These are phyloP conservation scores for Pseudoscleropodium purum DNA, from an alignment of 225 moss, liverwort and hornwort species.

Conservation along the genomic window DNA sequence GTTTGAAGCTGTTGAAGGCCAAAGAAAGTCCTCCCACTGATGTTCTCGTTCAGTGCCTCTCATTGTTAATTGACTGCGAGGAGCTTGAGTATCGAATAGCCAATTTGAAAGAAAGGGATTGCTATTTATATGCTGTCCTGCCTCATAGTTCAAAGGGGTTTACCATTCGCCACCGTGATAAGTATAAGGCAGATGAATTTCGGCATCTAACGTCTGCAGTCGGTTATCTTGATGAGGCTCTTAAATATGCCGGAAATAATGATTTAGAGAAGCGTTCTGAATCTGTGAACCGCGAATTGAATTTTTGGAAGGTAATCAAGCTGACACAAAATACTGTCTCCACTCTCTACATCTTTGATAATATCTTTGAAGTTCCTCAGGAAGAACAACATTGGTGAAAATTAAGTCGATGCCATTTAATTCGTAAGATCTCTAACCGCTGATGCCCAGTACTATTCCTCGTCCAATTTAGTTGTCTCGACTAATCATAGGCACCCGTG, in stretches of 20 bases:
- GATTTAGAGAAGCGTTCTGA: background rate
- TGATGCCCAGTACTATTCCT: background rate
- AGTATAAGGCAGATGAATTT: background rate
- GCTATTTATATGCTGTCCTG: no score
- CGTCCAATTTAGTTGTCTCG: background rate
- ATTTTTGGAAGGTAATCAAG: background rate
- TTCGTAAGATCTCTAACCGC: background rate
- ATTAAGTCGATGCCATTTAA: background rate
- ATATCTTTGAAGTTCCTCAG: background rate
- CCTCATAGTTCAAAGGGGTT: background rate
- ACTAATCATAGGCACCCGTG: background rate
- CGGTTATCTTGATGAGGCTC: background rate
- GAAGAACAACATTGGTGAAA: background rate
- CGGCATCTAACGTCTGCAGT: background rate
- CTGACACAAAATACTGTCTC: background rate
- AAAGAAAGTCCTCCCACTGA: background rate
- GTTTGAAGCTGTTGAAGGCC: background rate
- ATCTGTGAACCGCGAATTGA: fast-evolving
- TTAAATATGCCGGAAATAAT: background rate
- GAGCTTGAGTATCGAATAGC: background rate
- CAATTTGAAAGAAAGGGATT: background rate
- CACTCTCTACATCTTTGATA: background rate
- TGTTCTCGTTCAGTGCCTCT: background rate
- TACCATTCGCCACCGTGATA: background rate
- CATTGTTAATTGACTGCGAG: background rate